Evolutionary conservation across 2,329 filamentous ascomycete species (phyloP).

Genomic region (Spiromastix sp.): DNA sequence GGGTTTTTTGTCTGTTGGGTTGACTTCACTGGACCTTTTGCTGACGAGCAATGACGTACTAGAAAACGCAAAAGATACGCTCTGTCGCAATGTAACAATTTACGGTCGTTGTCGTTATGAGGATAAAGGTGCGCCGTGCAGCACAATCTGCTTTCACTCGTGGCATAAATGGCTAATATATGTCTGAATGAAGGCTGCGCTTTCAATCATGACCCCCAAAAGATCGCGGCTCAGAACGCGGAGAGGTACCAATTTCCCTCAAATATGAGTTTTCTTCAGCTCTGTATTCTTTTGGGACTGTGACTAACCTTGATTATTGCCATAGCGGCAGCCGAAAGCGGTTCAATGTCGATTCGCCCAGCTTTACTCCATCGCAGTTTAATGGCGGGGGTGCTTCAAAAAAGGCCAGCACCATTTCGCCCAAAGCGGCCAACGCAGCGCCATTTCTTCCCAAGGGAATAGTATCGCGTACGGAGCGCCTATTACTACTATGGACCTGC

Average conservation of each 20-base stretch:
- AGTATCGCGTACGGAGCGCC: conserved; percentile 22
- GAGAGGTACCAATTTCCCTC: too few species aligned
- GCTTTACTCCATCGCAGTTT: conserved; percentile 63
- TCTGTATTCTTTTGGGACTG: too few species aligned
- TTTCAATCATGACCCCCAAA: conserved; percentile 76
- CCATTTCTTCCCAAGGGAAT: conserved; percentile 37
- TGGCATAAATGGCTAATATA: too few species aligned
- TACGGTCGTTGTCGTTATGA: conserved; percentile 90
- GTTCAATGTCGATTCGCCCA: conserved; percentile 90
- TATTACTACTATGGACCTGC: background rate
- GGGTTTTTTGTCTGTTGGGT: conserved; percentile 3
- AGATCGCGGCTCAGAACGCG: conserved; percentile 36
- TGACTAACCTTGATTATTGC: too few species aligned
- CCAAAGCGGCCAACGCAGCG: conserved; percentile 80
- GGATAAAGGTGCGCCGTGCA: conserved; percentile 58
- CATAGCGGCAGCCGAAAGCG: conserved; percentile 47
- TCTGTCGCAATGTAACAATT: conserved; percentile 86
- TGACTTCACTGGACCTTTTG: too few species aligned
- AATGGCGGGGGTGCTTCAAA: conserved; percentile 39
- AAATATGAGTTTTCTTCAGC: too few species aligned
- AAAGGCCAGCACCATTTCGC: conserved; percentile 65
- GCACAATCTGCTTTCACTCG: conserved; percentile 1
- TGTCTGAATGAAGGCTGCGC: conserved; percentile 60
- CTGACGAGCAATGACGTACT: too few species aligned
- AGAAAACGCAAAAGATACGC: conserved; percentile 76